Evolutionary conservation across 352 stramenopile species (phyloP).

Genomic region (Phytophthora cactorum): DNA sequence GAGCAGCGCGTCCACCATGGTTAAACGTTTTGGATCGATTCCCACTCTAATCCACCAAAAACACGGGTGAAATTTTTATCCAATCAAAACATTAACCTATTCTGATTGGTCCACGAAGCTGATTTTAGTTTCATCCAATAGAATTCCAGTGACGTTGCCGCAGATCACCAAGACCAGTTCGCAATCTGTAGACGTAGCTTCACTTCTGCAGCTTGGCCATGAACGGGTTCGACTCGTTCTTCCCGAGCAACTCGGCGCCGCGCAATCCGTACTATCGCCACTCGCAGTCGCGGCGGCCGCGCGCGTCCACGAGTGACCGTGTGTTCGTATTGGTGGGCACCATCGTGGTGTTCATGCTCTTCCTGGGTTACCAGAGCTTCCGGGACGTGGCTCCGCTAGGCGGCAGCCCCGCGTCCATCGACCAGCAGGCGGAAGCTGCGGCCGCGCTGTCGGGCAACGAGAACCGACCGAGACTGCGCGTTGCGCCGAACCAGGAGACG

Average conservation of each 20-base stretch:
- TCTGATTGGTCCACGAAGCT: constrained; percentile 11
- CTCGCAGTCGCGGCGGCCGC: constrained; percentile 38
- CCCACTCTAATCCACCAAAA: constrained; percentile 25
- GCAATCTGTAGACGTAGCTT: not conserved
- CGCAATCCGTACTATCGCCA: constrained; percentile 88
- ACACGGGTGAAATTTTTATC: constrained; percentile 7
- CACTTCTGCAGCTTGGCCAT: constrained; percentile 31
- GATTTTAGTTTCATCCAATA: constrained; percentile 22
- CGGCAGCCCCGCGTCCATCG: constrained; percentile 24
- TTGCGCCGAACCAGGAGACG: constrained; percentile 16
- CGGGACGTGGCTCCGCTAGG: constrained; percentile 18
- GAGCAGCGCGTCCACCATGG: constrained; percentile 44
- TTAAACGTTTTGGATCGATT: constrained; percentile 3
- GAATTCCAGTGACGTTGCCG: not conserved
- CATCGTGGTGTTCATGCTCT: constrained; percentile 73
- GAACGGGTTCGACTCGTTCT: constrained; percentile 76
- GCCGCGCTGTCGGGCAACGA: constrained; percentile 39
- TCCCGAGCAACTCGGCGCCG: constrained; percentile 59
- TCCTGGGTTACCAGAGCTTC: constrained; percentile 58
- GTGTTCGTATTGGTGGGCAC: constrained; percentile 70
- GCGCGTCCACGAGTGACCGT: constrained; percentile 52
- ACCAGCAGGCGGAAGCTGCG: constrained; percentile 41
- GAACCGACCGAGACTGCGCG: constrained; percentile 49
- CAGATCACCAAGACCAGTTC: not conserved
- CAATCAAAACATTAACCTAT: constrained; percentile 3